Evolutionary conservation across 805 yeast species (phyloP).

Genomic region (Nakazawaea laoshanensis): DNA sequence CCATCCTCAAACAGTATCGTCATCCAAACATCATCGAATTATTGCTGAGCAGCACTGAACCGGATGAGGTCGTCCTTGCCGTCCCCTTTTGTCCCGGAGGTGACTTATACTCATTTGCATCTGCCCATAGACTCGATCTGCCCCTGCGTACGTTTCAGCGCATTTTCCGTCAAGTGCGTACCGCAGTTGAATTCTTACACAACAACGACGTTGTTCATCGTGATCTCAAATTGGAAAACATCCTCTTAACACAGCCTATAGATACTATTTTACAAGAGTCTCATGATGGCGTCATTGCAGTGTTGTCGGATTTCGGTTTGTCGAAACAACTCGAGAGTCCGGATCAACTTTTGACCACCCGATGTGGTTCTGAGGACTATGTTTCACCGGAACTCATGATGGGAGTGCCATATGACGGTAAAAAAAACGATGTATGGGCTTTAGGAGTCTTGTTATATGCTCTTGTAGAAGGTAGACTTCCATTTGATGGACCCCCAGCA

Average conservation of each 20-base stretch:
- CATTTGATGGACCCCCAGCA: slow-evolving; percentile 81
- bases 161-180: slow-evolving; percentile 60
- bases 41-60: slow-evolving; percentile 36
- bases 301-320: slow-evolving; percentile 83
- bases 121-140: slow-evolving; percentile 31
- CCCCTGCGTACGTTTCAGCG: slow-evolving; percentile 44
- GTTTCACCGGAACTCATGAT: slow-evolving; percentile 89
- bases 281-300: slow-evolving; percentile 31
- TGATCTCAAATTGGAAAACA: slow-evolving; percentile 85
- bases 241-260: slow-evolving; percentile 36
- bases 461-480: slow-evolving; percentile 76
- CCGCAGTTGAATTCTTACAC: slow-evolving; percentile 71
- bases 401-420: slow-evolving; percentile 89
- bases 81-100: slow-evolving; percentile 82
- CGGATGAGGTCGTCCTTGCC: slow-evolving; percentile 35
- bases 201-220: slow-evolving; percentile 67
- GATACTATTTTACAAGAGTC: slow-evolving; percentile 19
- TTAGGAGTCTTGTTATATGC: slow-evolving; percentile 87
- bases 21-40: slow-evolving; percentile 70
- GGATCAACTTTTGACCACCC: slow-evolving; percentile 62
- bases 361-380: slow-evolving; percentile 96
- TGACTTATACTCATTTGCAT: slow-evolving; percentile 63
- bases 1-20: slow-evolving; percentile 42
- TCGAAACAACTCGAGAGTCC: slow-evolving; percentile 58
- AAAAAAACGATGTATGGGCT: slow-evolving; percentile 91